Conservation (phyloP, 1,139 yeast species). For the Eremothecium cymbalariae region DNA sequence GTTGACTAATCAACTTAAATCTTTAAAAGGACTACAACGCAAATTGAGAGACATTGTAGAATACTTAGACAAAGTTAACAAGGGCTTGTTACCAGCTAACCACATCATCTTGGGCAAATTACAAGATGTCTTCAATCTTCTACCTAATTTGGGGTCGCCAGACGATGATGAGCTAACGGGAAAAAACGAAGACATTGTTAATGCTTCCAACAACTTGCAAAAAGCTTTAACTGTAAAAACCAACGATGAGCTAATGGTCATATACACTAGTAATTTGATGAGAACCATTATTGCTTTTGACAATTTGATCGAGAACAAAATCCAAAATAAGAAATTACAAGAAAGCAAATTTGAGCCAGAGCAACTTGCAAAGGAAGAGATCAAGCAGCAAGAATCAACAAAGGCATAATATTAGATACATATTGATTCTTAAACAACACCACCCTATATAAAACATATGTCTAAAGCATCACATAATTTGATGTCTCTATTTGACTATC, state of each 20-base stretch:
- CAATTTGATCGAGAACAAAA: slow-evolving; percentile 91
- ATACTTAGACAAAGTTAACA: slow-evolving; percentile 69
- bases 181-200: slow-evolving; percentile 20
- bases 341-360: slow-evolving; percentile 19
- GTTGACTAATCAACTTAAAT: slow-evolving; percentile 81
- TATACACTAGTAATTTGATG: slow-evolving; percentile 81
- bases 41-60: slow-evolving; percentile 71
- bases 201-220: slow-evolving; percentile 44
- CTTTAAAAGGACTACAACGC: slow-evolving; percentile 77
- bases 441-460: too few relatives aligned
- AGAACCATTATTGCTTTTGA: slow-evolving; percentile 95
- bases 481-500: too few relatives aligned
- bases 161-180: slow-evolving; percentile 28
- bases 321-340: slow-evolving; percentile 63
- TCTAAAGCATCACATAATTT: too few relatives aligned
- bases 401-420: too few relatives aligned
- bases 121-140: slow-evolving; percentile 87
- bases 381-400: slow-evolving; percentile 10
- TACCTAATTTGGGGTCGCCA: slow-evolving; percentile 61
- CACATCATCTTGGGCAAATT: slow-evolving; percentile 85
- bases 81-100: slow-evolving; percentile 72
- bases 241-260: slow-evolving; percentile 91
- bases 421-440: too few relatives aligned
- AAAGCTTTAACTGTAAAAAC: slow-evolving; percentile 86
- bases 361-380: slow-evolving; percentile 17